Conservation (phyloP, 345 rosid genomes). For the Eucalyptus sp. region DNA sequence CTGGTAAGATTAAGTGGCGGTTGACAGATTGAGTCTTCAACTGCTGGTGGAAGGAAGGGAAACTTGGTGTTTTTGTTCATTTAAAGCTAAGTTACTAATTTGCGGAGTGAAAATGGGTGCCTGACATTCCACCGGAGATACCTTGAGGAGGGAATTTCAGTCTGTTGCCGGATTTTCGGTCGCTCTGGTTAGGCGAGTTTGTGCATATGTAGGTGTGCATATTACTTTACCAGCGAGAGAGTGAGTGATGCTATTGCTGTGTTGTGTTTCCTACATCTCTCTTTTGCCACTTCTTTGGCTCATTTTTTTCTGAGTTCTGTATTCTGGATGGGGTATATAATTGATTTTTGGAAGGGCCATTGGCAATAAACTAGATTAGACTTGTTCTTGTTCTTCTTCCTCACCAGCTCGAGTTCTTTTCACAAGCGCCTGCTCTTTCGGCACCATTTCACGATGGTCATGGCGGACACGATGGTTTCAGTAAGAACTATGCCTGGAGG, state of each 20-base stretch:
- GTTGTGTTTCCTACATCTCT: neutral
- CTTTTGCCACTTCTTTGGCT: neutral
- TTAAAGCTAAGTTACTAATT: neutral
- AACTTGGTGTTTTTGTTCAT: neutral
- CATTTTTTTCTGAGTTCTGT: neutral
- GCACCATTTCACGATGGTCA: neutral
- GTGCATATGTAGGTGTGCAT: neutral
- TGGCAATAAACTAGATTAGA: neutral
- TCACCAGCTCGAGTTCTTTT: neutral
- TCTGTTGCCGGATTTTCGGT: neutral
- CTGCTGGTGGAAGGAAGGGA: neutral
- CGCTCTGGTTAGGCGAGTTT: neutral
- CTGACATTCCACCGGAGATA: neutral
- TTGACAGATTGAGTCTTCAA: neutral
- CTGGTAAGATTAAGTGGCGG: neutral
- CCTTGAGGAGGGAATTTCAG: neutral
- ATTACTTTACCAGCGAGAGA: neutral
- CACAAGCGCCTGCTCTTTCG: accelerated
- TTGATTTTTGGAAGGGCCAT: neutral
- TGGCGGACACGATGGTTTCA: neutral
- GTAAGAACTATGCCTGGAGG: neutral
- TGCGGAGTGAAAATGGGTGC: neutral
- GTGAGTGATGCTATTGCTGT: neutral
- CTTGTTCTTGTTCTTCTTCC: neutral
- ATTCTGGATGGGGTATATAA: neutral